Base-by-base conservation (phyloP, 768 basidiomycete species). In the Pleurotus salmoneostramineus region DNA sequence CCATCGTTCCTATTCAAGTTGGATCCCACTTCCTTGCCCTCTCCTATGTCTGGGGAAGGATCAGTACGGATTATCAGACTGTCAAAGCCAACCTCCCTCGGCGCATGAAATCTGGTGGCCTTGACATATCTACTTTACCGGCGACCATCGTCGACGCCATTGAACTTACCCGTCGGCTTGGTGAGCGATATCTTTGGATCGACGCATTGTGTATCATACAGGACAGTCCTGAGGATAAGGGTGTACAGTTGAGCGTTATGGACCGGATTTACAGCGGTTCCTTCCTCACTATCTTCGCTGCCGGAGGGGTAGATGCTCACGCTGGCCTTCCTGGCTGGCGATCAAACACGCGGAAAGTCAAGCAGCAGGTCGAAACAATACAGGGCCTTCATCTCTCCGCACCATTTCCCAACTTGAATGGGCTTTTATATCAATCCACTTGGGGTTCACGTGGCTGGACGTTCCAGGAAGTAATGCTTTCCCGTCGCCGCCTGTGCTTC, bases 401-500 rank as follows among this genome's bases (percentile, higher is more conserved):
- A n/a, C 50, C 50, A 6, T 27, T 51, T 8, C 50, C 35, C n/a
- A 51, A 34, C n/a, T 32, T 51, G 7, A 27, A 14, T 35, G 33
- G 34, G 5, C 12, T 51, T 12, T 35, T 51, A 5, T 17, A 34
- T 51, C 50, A 35, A 11, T 51, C 50, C 5, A 35, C 36, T n/a
- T 51, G 50, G 50, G 35, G 50, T 3, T n/a, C 50, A 15, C 35
- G 50, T 31, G 50, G 50, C n/a, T 21, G 50, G 50, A 51, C 35
- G 27, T 51, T 35, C 33, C 50, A 51, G n/a, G 50, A 51, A 37
- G 14, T 51, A 15, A 51, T 51, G 50, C 50, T 51, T 15, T 33
- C 50, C 33, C 50, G 34, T 10, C 50, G 50, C 4, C 50, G 50
- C 11, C 50, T 51, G 2, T 51, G 14, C 50, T 51, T 51, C 27